Evolutionary conservation across 176 grass and related monocot genomes (phyloP), one percentile per base, ranked within the genome.

Genomic region (Hordeum marinum): DNA sequence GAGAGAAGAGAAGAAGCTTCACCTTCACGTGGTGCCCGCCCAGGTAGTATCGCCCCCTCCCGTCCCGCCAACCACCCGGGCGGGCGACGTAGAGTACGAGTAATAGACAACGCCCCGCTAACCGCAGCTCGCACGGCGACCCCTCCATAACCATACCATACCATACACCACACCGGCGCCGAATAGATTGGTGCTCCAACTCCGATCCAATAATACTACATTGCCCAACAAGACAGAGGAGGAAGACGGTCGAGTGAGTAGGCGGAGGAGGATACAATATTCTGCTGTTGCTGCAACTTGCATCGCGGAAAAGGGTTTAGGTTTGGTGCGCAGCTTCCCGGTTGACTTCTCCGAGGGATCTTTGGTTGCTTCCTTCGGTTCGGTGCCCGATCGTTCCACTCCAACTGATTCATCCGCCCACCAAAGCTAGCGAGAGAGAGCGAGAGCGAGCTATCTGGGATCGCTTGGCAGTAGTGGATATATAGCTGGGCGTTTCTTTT

Each of bases 81-180:
- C 48, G 48, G 48, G 48, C 48, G 48, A 15, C 48, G 15, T 52
- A 52, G 1, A 32, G 2, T 34, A 34, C 48, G 17, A 36, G 70
- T 29, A 21, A 37, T 75, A 87, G 84, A 87, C 79, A 90, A 90
- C 85, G 48, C 37, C 85, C 39, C 50, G 39, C 21, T 82, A 90
- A 83, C 89, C 46, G 84, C 89, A 14, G 50, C 87, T 3, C 13
- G 12, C 57, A 62, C 29, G 34, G 31, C 50, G 52, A 82, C 12
- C 57, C 39, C 27, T 57, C 55, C 68, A 31, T 58, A 52, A 9
- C 39, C 39, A 41, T 41, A 52, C 81, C 9, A 59, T n/a, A 70
- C 25, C 35, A 57, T 18, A 66, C 69, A 26, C 2, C 13, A 69
- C 35, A 20, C 41, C 72, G 17, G 1, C 74, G 26, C n/a, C 72